Evolutionary conservation across 2,329 filamentous ascomycete species (phyloP).

Genomic region (Sclerotinia subarctica): DNA sequence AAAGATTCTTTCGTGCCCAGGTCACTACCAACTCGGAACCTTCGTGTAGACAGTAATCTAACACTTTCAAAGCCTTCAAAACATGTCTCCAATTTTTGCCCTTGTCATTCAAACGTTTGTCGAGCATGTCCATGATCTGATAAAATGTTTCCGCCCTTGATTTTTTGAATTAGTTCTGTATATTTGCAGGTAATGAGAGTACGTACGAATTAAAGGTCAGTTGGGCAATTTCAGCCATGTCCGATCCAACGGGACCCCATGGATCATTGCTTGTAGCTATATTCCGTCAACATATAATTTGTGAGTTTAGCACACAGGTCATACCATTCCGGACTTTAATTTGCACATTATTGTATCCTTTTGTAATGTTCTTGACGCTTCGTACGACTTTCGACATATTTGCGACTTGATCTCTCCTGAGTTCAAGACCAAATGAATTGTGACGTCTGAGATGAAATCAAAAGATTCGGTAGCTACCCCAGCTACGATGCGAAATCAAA

Average conservation of each 20-base stretch:
- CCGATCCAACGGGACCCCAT: slow-evolving; percentile 95
- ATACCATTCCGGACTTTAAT: slow-evolving; percentile 97
- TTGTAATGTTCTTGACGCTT: slow-evolving; percentile 99
- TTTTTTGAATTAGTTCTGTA: slow-evolving; percentile 18
- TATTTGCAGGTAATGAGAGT: slow-evolving; percentile 2
- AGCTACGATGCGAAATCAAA: slow-evolving; percentile 18
- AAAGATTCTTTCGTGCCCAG: slow-evolving; percentile 96
- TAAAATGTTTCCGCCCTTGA: slow-evolving; percentile 87
- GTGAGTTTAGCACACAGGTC: slow-evolving; percentile 40
- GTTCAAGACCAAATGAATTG: background rate
- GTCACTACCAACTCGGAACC: slow-evolving; percentile 95
- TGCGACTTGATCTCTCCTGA: slow-evolving; percentile 26
- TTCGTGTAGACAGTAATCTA: slow-evolving; percentile 97
- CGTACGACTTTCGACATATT: slow-evolving; percentile 95
- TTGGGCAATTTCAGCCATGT: slow-evolving; percentile 98
- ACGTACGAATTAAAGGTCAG: slow-evolving; percentile 96
- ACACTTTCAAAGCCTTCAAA: slow-evolving; percentile 92
- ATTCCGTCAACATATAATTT: slow-evolving; percentile 36
- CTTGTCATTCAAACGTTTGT: slow-evolving; percentile 98
- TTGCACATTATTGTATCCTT: slow-evolving; percentile 94
- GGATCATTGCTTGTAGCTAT: slow-evolving; percentile 96
- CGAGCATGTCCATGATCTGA: slow-evolving; percentile 99
- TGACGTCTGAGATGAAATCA: background rate
- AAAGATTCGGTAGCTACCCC: slow-evolving; percentile 7
- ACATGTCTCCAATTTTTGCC: slow-evolving; percentile 99